Percentiles rank a stretch among this genome's conserved stretches.
Conservation (phyloP, 1,284 basidiomycete genomes). For the Leccinum colubrinum region DNA sequence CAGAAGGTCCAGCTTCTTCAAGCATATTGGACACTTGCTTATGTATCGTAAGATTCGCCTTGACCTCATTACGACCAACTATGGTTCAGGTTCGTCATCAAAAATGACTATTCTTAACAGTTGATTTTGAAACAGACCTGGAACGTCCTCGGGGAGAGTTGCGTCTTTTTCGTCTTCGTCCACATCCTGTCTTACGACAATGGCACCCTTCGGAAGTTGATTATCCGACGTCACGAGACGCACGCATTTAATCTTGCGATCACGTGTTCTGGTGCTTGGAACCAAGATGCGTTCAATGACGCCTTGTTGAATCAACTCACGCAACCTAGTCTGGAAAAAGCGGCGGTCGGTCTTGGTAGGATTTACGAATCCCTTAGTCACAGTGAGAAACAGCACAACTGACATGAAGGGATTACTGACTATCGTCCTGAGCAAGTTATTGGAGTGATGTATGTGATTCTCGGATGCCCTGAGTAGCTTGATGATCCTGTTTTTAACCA, state of each 20-base stretch:
- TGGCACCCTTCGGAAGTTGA: constrained; percentile 34
- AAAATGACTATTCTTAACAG: neutral
- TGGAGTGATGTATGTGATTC: constrained; percentile 63
- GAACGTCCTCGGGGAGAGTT: constrained; percentile 19
- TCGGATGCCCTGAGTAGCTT: constrained; percentile 67
- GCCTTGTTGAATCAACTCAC: constrained; percentile 66
- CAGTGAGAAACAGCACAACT: constrained; percentile 7
- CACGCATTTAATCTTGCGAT: constrained; percentile 56
- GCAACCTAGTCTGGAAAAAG: constrained; percentile 71
- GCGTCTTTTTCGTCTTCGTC: constrained; percentile 43
- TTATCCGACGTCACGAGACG: constrained; percentile 47
- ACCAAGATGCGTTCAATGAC: constrained; percentile 72
- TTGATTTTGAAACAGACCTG: constrained; percentile 12
- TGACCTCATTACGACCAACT: constrained; percentile 40
- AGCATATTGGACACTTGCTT: constrained; percentile 73
- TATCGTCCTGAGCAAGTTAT: constrained; percentile 67
- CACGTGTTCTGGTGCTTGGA: constrained; percentile 47
- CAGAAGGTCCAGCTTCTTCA: constrained; percentile 59
- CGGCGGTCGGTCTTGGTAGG: constrained; percentile 72
- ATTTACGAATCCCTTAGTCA: constrained; percentile 62
- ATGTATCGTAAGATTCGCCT: constrained; percentile 64
- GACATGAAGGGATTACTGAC: constrained; percentile 40
- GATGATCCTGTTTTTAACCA: constrained; percentile 64
- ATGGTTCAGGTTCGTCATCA: constrained; percentile 1
- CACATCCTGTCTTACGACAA: constrained; percentile 33